Evolutionary conservation across 352 stramenopile species (phyloP).

Genomic region (Pythium insidiosum): DNA sequence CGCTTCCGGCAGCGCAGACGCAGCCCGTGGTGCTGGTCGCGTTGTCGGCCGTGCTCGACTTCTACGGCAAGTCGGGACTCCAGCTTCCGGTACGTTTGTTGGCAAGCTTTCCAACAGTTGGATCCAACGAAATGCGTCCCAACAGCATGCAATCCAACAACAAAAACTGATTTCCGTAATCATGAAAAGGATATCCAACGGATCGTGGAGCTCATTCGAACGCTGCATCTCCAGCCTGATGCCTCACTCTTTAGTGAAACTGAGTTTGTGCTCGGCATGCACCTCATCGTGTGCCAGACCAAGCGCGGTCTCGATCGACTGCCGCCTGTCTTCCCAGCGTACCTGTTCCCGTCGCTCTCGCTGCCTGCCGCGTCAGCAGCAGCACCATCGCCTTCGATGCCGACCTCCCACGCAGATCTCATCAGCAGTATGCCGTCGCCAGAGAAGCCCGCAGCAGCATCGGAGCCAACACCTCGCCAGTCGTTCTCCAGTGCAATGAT

Average conservation of each 20-base stretch:
- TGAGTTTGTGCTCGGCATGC: conserved; percentile 67
- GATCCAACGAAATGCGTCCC: too few relatives aligned
- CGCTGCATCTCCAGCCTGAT: conserved; percentile 24
- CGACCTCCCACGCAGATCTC: conserved; percentile 1
- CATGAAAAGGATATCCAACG: conserved; percentile 29
- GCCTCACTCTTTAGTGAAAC: conserved; percentile 26
- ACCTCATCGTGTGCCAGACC: conserved; percentile 74
- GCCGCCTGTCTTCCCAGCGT: conserved; percentile 35
- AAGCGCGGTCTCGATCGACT: conserved; percentile 51
- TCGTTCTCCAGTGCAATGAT: too few relatives aligned
- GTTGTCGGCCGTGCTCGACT: conserved; percentile 34
- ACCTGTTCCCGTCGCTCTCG: conserved; percentile 58
- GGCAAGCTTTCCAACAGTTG: too few relatives aligned
- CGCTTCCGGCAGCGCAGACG: conserved; percentile 22
- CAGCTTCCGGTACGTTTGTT: conserved; percentile 17
- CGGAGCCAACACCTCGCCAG: conserved; percentile 1
- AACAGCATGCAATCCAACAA: too few relatives aligned
- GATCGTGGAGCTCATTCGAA: conserved; percentile 42
- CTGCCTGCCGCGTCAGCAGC: conserved; percentile 14
- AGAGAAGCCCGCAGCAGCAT: conserved; percentile 15
- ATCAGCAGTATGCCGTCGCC: conserved; percentile 34
- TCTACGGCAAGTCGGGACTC: conserved; percentile 54
- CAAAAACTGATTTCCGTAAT: background rate
- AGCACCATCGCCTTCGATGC: background rate
- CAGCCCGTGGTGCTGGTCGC: conserved; percentile 15